Percentiles rank a stretch among this genome's conserved stretches.
These are phyloP conservation scores for Leccinum sublutescens DNA, from an alignment of 768 basidiomycete genomes.

Conservation along the genomic window DNA sequence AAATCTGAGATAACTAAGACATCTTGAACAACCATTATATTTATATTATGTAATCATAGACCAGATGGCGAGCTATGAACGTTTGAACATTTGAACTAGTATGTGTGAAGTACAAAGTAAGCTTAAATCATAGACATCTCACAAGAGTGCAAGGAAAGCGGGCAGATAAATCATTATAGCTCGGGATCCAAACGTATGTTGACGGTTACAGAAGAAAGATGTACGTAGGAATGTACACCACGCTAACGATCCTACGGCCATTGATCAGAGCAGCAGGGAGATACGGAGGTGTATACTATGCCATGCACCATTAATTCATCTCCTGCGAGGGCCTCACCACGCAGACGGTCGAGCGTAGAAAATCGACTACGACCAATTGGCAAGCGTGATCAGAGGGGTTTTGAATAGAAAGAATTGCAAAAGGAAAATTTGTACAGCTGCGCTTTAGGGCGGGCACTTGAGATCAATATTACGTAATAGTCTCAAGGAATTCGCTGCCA, in stretches of 20 bases:
- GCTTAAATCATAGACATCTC: background rate
- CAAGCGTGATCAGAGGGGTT: conserved; percentile 44
- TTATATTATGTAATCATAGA: background rate
- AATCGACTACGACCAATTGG: conserved; percentile 41
- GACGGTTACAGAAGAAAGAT: conserved; percentile 43
- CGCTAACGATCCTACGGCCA: conserved; percentile 78
- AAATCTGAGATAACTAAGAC: background rate
- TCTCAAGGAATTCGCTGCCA: no score
- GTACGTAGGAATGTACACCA: conserved; percentile 71
- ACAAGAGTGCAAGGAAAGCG: background rate
- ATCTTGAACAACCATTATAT: background rate
- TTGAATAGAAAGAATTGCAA: background rate
- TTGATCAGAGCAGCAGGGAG: conserved; percentile 58
- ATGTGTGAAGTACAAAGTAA: no score
- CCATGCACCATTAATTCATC: conserved; percentile 87
- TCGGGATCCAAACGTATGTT: background rate
- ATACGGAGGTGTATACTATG: conserved; percentile 89
- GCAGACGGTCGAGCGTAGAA: conserved; percentile 40
- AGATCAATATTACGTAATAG: background rate
- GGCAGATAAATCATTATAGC: background rate
- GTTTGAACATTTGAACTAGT: no score
- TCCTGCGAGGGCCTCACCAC: conserved; percentile 76
- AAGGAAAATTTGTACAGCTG: background rate
- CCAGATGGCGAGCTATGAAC: no score
- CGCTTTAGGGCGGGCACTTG: conserved; percentile 38